These are phyloP conservation scores for Fraxinus quadrangulata DNA, from an alignment of 257 asterid species.

Conservation along the genomic window DNA sequence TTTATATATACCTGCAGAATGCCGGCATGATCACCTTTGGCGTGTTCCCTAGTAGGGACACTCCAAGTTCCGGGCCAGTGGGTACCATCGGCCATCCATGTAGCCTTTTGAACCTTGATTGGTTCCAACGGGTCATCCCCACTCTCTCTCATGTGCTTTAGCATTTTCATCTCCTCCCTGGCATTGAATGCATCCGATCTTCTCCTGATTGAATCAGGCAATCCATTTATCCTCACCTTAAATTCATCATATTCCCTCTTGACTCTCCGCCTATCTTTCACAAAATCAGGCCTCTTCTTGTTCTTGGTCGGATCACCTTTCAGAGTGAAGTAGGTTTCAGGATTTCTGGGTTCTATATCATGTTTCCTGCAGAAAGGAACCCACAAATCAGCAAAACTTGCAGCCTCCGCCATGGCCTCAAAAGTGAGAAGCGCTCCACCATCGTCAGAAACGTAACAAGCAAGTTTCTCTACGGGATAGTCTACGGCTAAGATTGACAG, in stretches of 20 bases:
- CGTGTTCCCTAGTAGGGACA: conserved; percentile 42
- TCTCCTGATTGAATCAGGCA: conserved; percentile 55
- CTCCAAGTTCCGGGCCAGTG: conserved; percentile 76
- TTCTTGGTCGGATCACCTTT: conserved; percentile 60
- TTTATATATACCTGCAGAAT: conserved; percentile 43
- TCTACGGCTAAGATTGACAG: conserved; percentile 57
- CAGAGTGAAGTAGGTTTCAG: conserved; percentile 49
- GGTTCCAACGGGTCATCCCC: conserved; percentile 49
- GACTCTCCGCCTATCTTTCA: conserved; percentile 54
- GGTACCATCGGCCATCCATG: conserved; percentile 82
- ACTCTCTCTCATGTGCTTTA: conserved; percentile 51
- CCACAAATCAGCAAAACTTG: conserved; percentile 67
- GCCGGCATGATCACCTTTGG: conserved; percentile 67
- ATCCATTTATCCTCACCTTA: conserved; percentile 58
- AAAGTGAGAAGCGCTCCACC: conserved; percentile 70
- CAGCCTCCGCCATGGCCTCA: conserved; percentile 74
- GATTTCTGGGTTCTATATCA: conserved; percentile 62
- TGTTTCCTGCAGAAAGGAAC: conserved; percentile 67
- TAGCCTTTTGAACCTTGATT: conserved; percentile 52
- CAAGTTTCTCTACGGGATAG: conserved; percentile 60
- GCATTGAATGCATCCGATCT: conserved; percentile 65
- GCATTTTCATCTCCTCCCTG: conserved; percentile 55
- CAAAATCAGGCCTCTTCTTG: conserved; percentile 50
- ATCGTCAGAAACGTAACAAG: conserved; percentile 63
- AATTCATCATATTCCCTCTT: conserved; percentile 69